Evolutionary conservation across 805 yeast species (phyloP), one percentile per base, ranked within the genome.

Genomic region (Wickerhamiella lipophila): DNA sequence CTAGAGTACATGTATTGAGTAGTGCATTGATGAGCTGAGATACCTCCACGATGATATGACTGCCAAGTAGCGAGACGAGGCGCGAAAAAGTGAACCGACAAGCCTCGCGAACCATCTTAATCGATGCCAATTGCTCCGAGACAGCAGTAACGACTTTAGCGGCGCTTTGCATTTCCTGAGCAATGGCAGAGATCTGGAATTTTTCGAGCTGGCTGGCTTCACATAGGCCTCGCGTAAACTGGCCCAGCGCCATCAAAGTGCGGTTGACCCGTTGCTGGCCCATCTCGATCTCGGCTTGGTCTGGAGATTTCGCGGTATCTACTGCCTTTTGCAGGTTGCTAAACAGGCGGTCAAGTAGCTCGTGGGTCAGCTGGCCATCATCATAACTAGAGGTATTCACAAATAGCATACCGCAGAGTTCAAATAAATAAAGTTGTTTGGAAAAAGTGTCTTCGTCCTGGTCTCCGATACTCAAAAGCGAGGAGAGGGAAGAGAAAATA

Each of bases 31-130:
- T 77, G 52, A 87, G 74, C 60, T 84, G 79, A 54, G 81, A 79
- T 63, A 84, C 70, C 60, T 69, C 77, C 49, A 67, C 68, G 27
- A 76, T 66, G 53, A 77, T 69, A 6, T 65, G 64, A 18, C 65
- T 64, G 49, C 77, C 77, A 57, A 92, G 68, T 38, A 89, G 69
- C 19, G 94, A 85, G 49, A 87, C 81, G 56, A 92, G 73, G 53
- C 97, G 75, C 9, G 95, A 85, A 65, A 88, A 80, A 26, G 95
- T 77, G 62, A 83, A 86, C 57, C 96, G 75, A 3, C 89, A 72
- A 3, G 96, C 81, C 56, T 86, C 95, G 60, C 97, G 75, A 42
- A 89, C 77, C 27, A 71, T 70, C 60, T 81, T 86, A 53, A 71
- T 72, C 36, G 75, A 73, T 49, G 78, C 72, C 54, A 87, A 77